These are phyloP conservation scores for Coprinopsis marcescibilis DNA, from an alignment of 768 basidiomycete species.

Conservation along the genomic window DNA sequence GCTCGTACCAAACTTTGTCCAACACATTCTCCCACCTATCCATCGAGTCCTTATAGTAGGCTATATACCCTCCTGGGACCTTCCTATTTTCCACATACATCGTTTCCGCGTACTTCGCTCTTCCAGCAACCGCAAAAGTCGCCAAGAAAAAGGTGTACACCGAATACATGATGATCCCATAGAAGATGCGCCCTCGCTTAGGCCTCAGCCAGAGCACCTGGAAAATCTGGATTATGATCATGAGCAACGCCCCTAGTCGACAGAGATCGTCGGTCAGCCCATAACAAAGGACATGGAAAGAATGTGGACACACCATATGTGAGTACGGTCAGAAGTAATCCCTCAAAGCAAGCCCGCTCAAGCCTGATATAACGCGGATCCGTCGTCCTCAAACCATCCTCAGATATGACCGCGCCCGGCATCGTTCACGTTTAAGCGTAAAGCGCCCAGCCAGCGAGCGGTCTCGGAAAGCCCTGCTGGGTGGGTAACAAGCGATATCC, in stretches of 20 bases:
- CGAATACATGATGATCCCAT: slow-evolving; percentile 29
- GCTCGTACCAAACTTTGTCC: slow-evolving; percentile 27
- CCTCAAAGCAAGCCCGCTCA: slow-evolving; percentile 30
- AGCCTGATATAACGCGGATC: too few species aligned
- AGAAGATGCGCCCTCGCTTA: slow-evolving; percentile 28
- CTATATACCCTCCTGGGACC: slow-evolving; percentile 13
- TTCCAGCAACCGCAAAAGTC: slow-evolving; percentile 25
- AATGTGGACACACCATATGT: slow-evolving; percentile 25
- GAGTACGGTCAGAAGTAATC: slow-evolving; percentile 25
- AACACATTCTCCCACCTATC: slow-evolving; percentile 25
- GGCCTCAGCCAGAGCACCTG: slow-evolving; percentile 31
- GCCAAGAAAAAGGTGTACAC: slow-evolving; percentile 25
- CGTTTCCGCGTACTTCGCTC: slow-evolving; percentile 26
- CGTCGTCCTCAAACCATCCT: too few species aligned
- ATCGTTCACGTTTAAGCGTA: too few species aligned
- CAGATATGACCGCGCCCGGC: too few species aligned
- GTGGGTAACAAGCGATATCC: too few species aligned
- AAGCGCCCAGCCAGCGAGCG: too few species aligned
- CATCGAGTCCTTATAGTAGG: slow-evolving; percentile 13
- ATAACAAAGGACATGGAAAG: neutral
- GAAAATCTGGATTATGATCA: slow-evolving; percentile 33
- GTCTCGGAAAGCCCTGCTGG: too few species aligned
- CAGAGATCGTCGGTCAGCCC: neutral
- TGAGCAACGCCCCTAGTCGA: slow-evolving; percentile 36
- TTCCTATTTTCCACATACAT: slow-evolving; percentile 23